Base-by-base conservation (phyloP, 176 grass and related monocot species). In the Ananas comosus region DNA sequence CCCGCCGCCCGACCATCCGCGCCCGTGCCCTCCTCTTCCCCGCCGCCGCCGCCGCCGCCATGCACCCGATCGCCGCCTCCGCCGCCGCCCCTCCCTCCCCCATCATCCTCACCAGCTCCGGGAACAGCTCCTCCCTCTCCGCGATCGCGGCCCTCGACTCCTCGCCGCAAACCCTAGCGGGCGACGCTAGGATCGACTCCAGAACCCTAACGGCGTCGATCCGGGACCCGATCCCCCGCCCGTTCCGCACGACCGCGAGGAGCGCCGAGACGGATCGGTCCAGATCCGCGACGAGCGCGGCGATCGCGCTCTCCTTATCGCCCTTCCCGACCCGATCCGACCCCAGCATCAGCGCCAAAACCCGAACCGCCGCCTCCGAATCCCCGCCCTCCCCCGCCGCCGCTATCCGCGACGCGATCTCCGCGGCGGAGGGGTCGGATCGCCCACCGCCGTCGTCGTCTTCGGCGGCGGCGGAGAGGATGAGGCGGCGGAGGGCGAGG, bases 401-500 rank as follows among this genome's bases (percentile, higher is more conserved):
- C 10, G 78, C 75, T 17, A 99, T 14, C 16, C 14, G 54, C 16
- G 54, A 10, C 54, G 54, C 66, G 1, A 76, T 68, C 65, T 83
- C 75, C 13, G 83, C 73, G 22, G 79, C 56, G 25, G 78, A 84
- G 53, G 80, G 76, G 73, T 73, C 70, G 2, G 90, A 47, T 0
- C 89, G 75, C 70, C 74, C 72, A 66, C 90, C 94, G 17, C 90
- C 89, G 13, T 83, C 69, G 29, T 84, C 75, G 49, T 83, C 86
- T 48, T 83, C 77, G 17, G 70, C 10, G 50, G 68, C 42, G 47
- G 64, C 2, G 50, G 82, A 53, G 48, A 82, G 53, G 68, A 95
- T 92, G 86, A 91, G 87, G 64, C 87, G 81, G 17, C 83, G 91
- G 54, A 91, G 84, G 24, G 91, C 85, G 63, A 91, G 84, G 78